A percentile compares a stretch with the other conserved stretches of the same genome.
These are phyloP conservation scores for Camelina sativa DNA, from an alignment of 345 rosid genomes.

Conservation along the genomic window DNA sequence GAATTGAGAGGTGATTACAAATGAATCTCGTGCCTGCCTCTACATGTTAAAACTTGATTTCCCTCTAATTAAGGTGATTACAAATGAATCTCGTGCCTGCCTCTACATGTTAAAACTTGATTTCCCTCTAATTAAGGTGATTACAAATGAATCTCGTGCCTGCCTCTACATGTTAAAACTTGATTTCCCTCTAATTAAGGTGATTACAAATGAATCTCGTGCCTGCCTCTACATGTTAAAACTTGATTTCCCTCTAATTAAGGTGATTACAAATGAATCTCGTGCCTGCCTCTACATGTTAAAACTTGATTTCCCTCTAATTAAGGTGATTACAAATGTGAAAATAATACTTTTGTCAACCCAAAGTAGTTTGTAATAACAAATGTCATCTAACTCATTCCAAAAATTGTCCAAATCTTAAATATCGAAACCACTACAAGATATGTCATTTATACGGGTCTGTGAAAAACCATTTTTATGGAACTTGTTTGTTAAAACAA, in stretches of 20 bases:
- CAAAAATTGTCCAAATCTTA: too few relatives aligned
- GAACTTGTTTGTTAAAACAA: too few relatives aligned
- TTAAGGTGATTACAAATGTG: not conserved
- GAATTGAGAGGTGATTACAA: not conserved
- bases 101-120: not conserved
- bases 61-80: not conserved
- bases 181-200: not conserved
- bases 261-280: not conserved
- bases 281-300: not conserved
- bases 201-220: too few relatives aligned
- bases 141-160: too few relatives aligned
- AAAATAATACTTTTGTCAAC: not conserved
- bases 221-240: not conserved
- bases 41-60: not conserved
- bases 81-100: not conserved
- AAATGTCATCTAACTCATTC: too few relatives aligned
- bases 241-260: not conserved
- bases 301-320: not conserved
- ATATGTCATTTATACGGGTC: too few relatives aligned
- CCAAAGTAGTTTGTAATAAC: not conserved
- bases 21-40: not conserved
- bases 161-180: not conserved
- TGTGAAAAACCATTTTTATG: too few relatives aligned
- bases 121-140: not conserved
- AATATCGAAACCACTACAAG: too few relatives aligned